Conservation (phyloP, 1,284 basidiomycete species). For the Schizophyllum commune region DNA sequence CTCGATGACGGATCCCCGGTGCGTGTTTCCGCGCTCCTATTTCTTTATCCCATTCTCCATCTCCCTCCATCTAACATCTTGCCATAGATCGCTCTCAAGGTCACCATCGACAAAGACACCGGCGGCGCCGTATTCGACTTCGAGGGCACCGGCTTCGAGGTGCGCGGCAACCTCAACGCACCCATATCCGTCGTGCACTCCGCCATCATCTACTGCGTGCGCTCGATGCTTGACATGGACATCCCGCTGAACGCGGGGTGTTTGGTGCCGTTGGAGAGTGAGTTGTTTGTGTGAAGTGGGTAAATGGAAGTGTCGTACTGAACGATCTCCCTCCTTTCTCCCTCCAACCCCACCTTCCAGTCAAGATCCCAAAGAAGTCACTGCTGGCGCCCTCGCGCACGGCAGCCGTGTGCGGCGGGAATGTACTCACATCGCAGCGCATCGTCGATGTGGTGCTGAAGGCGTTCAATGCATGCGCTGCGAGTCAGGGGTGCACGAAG, state of each 20-base stretch:
- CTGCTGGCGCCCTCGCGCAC: slow-evolving; percentile 78
- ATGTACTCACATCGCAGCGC: slow-evolving; percentile 88
- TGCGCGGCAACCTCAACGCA: slow-evolving; percentile 86
- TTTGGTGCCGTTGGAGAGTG: slow-evolving; percentile 71
- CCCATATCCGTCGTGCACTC: slow-evolving; percentile 87
- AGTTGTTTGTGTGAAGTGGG: slow-evolving; percentile 21
- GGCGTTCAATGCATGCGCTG: slow-evolving; percentile 90
- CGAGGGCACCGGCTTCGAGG: slow-evolving; percentile 82
- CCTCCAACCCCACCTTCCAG: too few species aligned
- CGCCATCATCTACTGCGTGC: slow-evolving; percentile 93
- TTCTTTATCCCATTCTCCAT: slow-evolving; percentile 4
- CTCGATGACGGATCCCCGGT: slow-evolving; percentile 79
- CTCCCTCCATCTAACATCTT: not conserved
- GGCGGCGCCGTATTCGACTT: slow-evolving; percentile 91
- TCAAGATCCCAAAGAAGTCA: slow-evolving; percentile 77
- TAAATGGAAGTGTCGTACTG: too few species aligned
- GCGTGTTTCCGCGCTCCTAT: not conserved
- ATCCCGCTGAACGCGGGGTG: slow-evolving; percentile 95
- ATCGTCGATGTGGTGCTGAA: slow-evolving; percentile 94
- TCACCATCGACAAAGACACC: slow-evolving; percentile 70
- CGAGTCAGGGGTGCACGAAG: slow-evolving; percentile 93
- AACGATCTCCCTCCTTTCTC: too few species aligned
- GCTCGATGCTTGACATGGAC: slow-evolving; percentile 86
- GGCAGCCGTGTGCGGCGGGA: slow-evolving; percentile 90
- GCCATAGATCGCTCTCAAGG: slow-evolving; percentile 64